Evolutionary conservation across 2,329 filamentous ascomycete species (phyloP), one percentile per base, ranked within the genome.

Genomic region (Cordyceps cicadae): DNA sequence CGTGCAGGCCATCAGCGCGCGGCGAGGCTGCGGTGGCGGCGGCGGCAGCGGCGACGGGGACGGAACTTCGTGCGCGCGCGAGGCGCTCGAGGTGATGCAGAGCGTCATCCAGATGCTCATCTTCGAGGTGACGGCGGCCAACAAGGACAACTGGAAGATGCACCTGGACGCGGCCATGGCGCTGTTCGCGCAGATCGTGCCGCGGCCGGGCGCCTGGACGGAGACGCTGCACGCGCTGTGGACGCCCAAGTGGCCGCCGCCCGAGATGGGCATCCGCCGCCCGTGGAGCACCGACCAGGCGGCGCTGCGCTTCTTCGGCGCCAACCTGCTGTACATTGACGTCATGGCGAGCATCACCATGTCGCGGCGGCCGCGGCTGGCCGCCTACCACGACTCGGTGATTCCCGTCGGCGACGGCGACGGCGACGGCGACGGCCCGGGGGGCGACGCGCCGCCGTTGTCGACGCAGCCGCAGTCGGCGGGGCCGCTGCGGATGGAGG

Each of bases 71-170:
- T 67, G 73, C 26, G 68, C 72, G 11, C 64, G 65, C 19, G 72
- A 75, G 56, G 69, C 68, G 55, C 70, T 77, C 17, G 67, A 71
- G 8, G 74, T 80, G 21, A 73, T 84, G 66, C 77, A 80, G 66
- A 77, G 76, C 66, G 78, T 83, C 64, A 67, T 81, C 39, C 81
- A 83, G 66, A 74, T 84, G 59, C 76, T 82, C 56, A 76, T 79
- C 62, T 83, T 83, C 63, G 80, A 84, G 67, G 71, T 79, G 21
- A 72, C 74, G 8, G 74, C 74, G 3, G 72, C 71, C 50, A 76
- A 75, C 63, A 78, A 76, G 54, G 72, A 76, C 2, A 80, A 79
- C 66, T 82, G 75, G 75, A 78, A 76, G 60, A 73, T 76, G 66
- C 81, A 81, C 66, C 77, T 78, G 32, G 76, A 77, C 66, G 80